These are phyloP conservation scores for Mycena pura DNA, from an alignment of 768 basidiomycete genomes.

Conservation along the genomic window DNA sequence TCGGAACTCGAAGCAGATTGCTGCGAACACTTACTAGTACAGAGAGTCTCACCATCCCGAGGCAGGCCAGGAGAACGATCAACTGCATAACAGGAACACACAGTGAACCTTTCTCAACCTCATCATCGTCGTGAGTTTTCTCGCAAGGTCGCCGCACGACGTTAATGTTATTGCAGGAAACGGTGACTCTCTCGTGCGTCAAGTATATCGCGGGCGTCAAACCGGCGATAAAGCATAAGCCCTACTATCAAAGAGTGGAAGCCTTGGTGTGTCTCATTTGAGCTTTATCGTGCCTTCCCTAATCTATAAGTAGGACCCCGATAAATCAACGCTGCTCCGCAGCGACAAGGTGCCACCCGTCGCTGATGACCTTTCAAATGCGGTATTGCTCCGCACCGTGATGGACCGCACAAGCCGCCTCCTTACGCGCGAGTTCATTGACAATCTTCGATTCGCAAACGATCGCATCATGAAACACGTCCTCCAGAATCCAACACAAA, in stretches of 20 bases:
- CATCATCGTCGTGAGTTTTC: too few relatives aligned
- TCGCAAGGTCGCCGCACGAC: too few relatives aligned
- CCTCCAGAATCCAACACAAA: too few relatives aligned
- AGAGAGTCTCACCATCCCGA: background rate
- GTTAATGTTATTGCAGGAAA: too few relatives aligned
- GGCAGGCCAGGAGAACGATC: background rate
- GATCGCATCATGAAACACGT: background rate
- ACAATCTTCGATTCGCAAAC: background rate
- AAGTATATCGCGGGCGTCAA: too few relatives aligned
- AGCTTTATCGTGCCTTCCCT: too few relatives aligned
- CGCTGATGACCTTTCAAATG: background rate
- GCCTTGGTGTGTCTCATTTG: too few relatives aligned
- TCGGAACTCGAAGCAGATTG: background rate
- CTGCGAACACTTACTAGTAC: background rate
- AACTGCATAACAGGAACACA: background rate
- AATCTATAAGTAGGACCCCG: background rate
- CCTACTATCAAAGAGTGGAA: too few relatives aligned
- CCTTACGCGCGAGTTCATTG: background rate
- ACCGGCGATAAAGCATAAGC: too few relatives aligned
- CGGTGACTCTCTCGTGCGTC: too few relatives aligned
- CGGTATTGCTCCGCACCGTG: background rate
- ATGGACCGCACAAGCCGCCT: background rate
- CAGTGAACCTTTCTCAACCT: background rate
- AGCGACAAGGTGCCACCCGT: background rate
- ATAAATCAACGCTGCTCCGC: background rate